phyloP scores from a whole-genome alignment of 208 protist species.

The Trypanosoma cruzi region DNA sequence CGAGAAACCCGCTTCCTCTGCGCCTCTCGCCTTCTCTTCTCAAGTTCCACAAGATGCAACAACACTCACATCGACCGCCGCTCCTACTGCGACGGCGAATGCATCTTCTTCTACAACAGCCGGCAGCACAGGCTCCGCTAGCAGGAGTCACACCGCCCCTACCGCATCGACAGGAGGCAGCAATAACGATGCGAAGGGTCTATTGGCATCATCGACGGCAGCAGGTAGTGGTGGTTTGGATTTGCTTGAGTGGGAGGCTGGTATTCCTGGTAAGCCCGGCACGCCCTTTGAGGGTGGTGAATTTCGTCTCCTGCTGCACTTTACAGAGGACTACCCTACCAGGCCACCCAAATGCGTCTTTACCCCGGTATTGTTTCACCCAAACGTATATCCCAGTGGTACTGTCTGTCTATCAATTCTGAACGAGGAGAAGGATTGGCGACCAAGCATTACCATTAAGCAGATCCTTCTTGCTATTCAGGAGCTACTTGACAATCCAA shows the following conservation, averaged over 20 bases:
- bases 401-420: conserved; percentile 99
- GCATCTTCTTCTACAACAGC: conserved; percentile 3
- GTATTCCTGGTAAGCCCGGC: conserved; percentile 96
- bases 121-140: background rate
- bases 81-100: background rate
- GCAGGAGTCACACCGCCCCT: background rate
- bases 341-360: conserved; percentile 99
- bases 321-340: conserved; percentile 98
- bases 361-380: conserved; percentile 97
- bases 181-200: conserved; percentile 14
- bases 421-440: conserved; percentile 99
- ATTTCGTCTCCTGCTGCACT: conserved; percentile 94
- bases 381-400: conserved; percentile 99
- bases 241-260: conserved; percentile 97
- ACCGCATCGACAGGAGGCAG: background rate
- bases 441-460: conserved; percentile 98
- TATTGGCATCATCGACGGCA: conserved; percentile 31
- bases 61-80: background rate
- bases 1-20: conserved; percentile 20
- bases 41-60: background rate
- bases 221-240: conserved; percentile 80
- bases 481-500: conserved; percentile 97
- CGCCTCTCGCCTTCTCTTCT: background rate
- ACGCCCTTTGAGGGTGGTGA: conserved; percentile 97
- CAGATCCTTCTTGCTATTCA: conserved; percentile 99